Evolutionary conservation across 805 yeast genomes (phyloP).

Genomic region (Danielia reshetovae): DNA sequence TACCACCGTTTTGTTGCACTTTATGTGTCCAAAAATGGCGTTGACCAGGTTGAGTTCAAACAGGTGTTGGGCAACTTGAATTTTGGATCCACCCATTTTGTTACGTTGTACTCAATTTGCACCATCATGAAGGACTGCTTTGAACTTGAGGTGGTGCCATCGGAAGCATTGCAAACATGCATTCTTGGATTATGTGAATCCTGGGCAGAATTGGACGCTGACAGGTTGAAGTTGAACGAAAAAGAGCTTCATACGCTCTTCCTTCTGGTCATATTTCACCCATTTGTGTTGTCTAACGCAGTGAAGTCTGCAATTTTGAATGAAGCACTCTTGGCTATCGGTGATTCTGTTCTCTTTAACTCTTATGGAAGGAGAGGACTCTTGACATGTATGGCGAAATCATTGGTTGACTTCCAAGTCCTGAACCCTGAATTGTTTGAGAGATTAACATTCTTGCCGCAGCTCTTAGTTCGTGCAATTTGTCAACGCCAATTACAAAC

Average conservation of each 20-base stretch:
- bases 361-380: slow-evolving; percentile 65
- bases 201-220: slow-evolving; percentile 58
- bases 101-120: slow-evolving; percentile 24
- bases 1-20: slow-evolving; percentile 15
- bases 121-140: slow-evolving; percentile 16
- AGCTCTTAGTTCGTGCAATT: slow-evolving; percentile 43
- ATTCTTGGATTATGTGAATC: slow-evolving; percentile 37
- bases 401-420: slow-evolving; percentile 44
- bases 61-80: slow-evolving; percentile 9
- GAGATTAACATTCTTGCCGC: slow-evolving; percentile 46
- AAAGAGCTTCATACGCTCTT: slow-evolving; percentile 56
- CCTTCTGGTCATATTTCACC: slow-evolving; percentile 48
- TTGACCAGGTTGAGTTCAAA: slow-evolving; percentile 1
- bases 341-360: slow-evolving; percentile 42
- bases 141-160: slow-evolving; percentile 1
- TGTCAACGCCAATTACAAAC: slow-evolving; percentile 51
- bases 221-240: slow-evolving; percentile 63
- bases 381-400: slow-evolving; percentile 53
- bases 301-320: slow-evolving; percentile 23
- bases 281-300: slow-evolving; percentile 37
- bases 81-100: slow-evolving; percentile 19
- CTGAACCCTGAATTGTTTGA: slow-evolving; percentile 32
- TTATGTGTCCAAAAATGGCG: slow-evolving; percentile 10
- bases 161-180: slow-evolving; percentile 6
- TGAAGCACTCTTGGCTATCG: slow-evolving; percentile 28